These are phyloP conservation scores for Anethum foeniculum DNA, from an alignment of 140 eudicot genomes.

Conservation along the genomic window DNA sequence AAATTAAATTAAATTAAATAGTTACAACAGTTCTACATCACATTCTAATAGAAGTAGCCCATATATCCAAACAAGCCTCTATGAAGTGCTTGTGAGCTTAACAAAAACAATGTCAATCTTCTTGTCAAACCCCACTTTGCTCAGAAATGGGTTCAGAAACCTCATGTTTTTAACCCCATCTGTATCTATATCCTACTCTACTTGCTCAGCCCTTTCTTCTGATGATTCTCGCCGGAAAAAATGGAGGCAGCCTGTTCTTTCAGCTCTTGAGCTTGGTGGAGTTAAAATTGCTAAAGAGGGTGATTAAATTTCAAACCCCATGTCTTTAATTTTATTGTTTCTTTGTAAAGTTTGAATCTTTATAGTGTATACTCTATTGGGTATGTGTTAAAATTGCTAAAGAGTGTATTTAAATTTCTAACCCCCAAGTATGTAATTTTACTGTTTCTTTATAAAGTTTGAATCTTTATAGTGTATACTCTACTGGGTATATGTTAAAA, in stretches of 20 bases:
- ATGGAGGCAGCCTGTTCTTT: slow-evolving; percentile 38
- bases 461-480: not conserved
- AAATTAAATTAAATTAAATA: no score
- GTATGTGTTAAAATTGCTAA: slow-evolving; percentile 28
- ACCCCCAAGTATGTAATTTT: slow-evolving; percentile 1
- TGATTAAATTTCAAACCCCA: slow-evolving; percentile 8
- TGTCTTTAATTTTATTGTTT: not conserved
- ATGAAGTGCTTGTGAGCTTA: not conserved
- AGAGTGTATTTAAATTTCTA: slow-evolving; percentile 36
- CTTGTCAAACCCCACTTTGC: slow-evolving; percentile 38
- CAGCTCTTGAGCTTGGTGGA: slow-evolving; percentile 79
- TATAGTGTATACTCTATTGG: not conserved
- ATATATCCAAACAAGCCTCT: not conserved
- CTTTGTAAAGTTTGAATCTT: not conserved
- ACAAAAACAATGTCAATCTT: slow-evolving; percentile 34
- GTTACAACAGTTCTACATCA: no score
- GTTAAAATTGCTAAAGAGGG: slow-evolving; percentile 72
- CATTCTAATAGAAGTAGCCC: not conserved
- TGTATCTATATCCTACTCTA: slow-evolving; percentile 21
- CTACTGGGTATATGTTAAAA: not conserved
- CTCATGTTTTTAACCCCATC: slow-evolving; percentile 19
- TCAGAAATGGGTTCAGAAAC: slow-evolving; percentile 27
- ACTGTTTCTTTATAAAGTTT: not conserved
- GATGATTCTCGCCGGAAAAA: slow-evolving; percentile 31
- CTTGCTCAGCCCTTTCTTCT: slow-evolving; percentile 33